A percentile compares a stretch with the other conserved stretches of the same genome.
phyloP scores from a whole-genome alignment of 768 basidiomycete species.

The Trametes punicea region DNA sequence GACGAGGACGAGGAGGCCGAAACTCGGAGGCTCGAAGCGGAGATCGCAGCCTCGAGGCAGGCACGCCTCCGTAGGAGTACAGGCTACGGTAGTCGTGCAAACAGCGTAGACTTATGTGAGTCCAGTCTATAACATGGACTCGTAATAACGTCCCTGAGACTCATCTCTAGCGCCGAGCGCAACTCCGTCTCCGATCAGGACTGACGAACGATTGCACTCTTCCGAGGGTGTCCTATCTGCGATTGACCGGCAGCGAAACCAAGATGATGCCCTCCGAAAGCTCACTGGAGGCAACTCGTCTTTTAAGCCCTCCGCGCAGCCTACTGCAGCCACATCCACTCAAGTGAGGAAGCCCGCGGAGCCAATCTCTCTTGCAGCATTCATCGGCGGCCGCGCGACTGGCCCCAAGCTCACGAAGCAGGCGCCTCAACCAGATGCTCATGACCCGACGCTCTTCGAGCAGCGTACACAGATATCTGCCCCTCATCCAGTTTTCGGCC shows the following conservation, averaged over 20 bases:
- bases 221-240: constrained; percentile 26
- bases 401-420: constrained; percentile 73
- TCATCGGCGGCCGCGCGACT: constrained; percentile 75
- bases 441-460: constrained; percentile 64
- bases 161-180: not conserved
- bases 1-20: constrained; percentile 81
- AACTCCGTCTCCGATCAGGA: constrained; percentile 25
- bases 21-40: constrained; percentile 59
- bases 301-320: not conserved
- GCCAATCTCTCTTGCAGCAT: constrained; percentile 71
- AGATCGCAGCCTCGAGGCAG: constrained; percentile 48
- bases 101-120: constrained; percentile 48
- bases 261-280: constrained; percentile 45
- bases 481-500: constrained; percentile 76
- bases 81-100: constrained; percentile 36
- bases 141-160: not conserved
- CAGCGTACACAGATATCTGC: constrained; percentile 46
- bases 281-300: constrained; percentile 35
- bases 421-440: constrained; percentile 65
- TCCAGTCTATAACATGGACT: constrained; percentile 1
- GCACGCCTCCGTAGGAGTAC: constrained; percentile 43
- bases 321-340: constrained; percentile 1
- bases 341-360: constrained; percentile 28
- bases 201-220: constrained; percentile 17
- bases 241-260: constrained; percentile 39